phyloP scores from a whole-genome alignment of 2,329 filamentous ascomycete genomes.

The Penicillium sp. region DNA sequence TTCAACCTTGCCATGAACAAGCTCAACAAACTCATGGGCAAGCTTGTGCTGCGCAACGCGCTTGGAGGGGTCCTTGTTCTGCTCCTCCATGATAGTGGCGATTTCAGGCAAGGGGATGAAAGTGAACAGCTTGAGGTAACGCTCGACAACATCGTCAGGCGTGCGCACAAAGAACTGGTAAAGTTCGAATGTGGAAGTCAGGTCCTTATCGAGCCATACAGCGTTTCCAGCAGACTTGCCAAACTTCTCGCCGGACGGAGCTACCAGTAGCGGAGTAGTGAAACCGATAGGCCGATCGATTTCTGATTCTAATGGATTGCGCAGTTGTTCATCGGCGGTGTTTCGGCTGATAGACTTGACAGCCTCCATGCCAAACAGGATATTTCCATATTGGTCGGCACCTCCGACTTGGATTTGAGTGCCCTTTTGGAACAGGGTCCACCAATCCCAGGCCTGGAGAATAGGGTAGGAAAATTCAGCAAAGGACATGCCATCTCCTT shows the following conservation, averaged over 20 bases:
- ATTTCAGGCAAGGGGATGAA: slow-evolving; percentile 77
- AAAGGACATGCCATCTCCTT: slow-evolving; percentile 88
- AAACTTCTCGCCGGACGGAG: slow-evolving; percentile 81
- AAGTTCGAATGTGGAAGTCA: slow-evolving; percentile 80
- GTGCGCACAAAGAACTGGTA: slow-evolving; percentile 88
- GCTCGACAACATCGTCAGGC: slow-evolving; percentile 76
- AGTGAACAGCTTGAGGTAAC: slow-evolving; percentile 83
- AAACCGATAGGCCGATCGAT: slow-evolving; percentile 68
- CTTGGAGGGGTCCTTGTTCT: slow-evolving; percentile 65
- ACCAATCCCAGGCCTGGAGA: slow-evolving; percentile 96
- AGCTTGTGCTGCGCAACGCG: slow-evolving; percentile 79
- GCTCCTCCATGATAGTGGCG: slow-evolving; percentile 62
- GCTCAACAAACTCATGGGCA: slow-evolving; percentile 74
- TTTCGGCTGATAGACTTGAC: slow-evolving; percentile 69
- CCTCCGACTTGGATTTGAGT: slow-evolving; percentile 89
- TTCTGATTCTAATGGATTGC: slow-evolving; percentile 37
- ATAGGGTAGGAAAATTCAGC: slow-evolving; percentile 91
- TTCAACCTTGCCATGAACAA: slow-evolving; percentile 69
- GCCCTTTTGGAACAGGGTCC: slow-evolving; percentile 71
- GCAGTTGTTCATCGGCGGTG: slow-evolving; percentile 37
- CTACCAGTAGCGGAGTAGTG: slow-evolving; percentile 86
- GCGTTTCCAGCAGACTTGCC: slow-evolving; percentile 94
- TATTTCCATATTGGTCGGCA: slow-evolving; percentile 95
- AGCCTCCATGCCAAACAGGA: slow-evolving; percentile 81
- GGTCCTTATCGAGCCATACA: slow-evolving; percentile 80